Conservation (phyloP, 345 rosid species). For the Cardiospermum halicacabum region DNA sequence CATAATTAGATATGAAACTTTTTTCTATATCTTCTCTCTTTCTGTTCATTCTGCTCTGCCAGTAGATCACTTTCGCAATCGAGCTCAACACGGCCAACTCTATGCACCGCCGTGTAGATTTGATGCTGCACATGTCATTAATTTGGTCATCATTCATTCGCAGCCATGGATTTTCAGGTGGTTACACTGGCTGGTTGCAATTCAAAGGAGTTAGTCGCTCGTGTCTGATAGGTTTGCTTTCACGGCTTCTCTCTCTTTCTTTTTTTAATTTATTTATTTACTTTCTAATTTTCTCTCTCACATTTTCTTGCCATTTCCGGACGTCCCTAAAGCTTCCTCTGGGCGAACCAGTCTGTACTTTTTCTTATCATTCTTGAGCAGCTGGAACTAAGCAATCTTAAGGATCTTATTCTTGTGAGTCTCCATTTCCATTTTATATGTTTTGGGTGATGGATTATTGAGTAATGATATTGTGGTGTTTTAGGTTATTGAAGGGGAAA, state of each 20-base stretch:
- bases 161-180: constrained; percentile 83
- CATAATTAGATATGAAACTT: too few relatives aligned
- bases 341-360: constrained; percentile 86
- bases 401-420: constrained; percentile 85
- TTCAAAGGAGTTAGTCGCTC: constrained; percentile 67
- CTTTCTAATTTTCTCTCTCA: neutral
- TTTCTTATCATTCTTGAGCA: constrained; percentile 80
- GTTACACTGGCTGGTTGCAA: constrained; percentile 84
- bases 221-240: constrained; percentile 68
- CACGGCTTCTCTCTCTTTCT: neutral
- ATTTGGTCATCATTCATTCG: too few relatives aligned
- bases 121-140: too few relatives aligned
- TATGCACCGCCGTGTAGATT: too few relatives aligned
- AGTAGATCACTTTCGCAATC: too few relatives aligned
- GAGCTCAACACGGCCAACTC: too few relatives aligned
- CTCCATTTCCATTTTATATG: neutral
- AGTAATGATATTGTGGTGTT: constrained; percentile 17
- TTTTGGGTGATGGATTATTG: neutral
- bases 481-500: constrained; percentile 93
- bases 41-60: too few relatives aligned
- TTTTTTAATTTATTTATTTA: too few relatives aligned
- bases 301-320: constrained; percentile 37
- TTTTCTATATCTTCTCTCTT: too few relatives aligned
- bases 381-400: constrained; percentile 69
- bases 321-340: constrained; percentile 89